These are phyloP conservation scores for Lepraria neglecta DNA, from an alignment of 495 filamentous ascomycete species.

Conservation along the genomic window DNA sequence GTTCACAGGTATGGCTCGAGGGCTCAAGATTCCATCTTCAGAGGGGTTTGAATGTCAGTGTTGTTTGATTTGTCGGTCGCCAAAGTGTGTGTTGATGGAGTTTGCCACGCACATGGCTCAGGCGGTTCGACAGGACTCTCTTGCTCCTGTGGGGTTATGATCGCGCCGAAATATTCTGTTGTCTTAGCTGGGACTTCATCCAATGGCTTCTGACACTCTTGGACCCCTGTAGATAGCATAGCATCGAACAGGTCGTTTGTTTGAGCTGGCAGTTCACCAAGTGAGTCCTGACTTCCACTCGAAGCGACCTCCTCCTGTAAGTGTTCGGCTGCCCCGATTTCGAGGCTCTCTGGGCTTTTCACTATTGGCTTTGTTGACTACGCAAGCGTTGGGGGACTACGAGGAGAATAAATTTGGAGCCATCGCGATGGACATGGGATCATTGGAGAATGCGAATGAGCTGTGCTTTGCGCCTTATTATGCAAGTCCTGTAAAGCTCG, in stretches of 20 bases:
- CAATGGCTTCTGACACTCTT: background rate
- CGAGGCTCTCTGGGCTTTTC: background rate
- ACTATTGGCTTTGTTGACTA: background rate
- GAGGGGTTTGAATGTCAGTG: background rate
- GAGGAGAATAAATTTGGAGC: background rate
- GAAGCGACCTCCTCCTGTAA: background rate
- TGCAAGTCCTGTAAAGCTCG: constrained; percentile 19
- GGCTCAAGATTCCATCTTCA: constrained; percentile 10
- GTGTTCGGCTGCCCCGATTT: background rate
- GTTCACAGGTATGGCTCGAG: constrained; percentile 9
- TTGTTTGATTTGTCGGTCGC: background rate
- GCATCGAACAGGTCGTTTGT: background rate
- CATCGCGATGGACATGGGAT: background rate
- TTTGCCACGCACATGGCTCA: background rate
- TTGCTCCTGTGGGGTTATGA: background rate
- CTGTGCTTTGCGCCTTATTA: background rate
- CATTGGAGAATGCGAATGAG: constrained; percentile 11
- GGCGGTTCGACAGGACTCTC: background rate
- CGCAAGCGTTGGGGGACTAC: background rate
- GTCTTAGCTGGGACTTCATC: too few species aligned
- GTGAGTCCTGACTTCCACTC: background rate
- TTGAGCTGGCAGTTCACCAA: background rate
- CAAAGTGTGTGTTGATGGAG: background rate
- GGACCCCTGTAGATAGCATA: background rate
- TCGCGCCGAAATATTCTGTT: too few species aligned